phyloP scores from a whole-genome alignment of 2,329 filamentous ascomycete species.

The Paraphaeosphaeria sporulosa region DNA sequence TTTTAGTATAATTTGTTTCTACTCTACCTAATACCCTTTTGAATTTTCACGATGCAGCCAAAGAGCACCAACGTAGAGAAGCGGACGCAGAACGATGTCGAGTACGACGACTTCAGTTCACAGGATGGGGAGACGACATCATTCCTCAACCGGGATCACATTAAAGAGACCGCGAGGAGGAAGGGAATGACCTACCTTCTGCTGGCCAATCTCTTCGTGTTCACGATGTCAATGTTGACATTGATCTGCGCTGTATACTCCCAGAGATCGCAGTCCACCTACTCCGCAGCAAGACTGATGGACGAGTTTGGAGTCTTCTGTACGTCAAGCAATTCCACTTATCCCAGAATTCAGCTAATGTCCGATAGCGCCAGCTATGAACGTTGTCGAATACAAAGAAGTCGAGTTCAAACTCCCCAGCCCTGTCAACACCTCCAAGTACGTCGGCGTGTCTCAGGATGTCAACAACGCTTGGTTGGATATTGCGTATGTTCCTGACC shows the following conservation, averaged over 20 bases:
- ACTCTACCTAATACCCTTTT: conserved; percentile 22
- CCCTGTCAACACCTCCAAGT: conserved; percentile 48
- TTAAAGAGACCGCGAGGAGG: conserved; percentile 30
- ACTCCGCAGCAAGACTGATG: conserved; percentile 40
- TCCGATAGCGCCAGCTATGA: conserved; percentile 35
- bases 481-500: conserved; percentile 66
- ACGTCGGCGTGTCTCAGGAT: conserved; percentile 63
- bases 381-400: conserved; percentile 37
- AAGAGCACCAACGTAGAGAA: conserved; percentile 36
- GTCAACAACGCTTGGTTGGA: conserved; percentile 67
- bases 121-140: conserved; percentile 39
- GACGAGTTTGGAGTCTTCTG: conserved; percentile 42
- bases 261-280: conserved; percentile 33
- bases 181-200: conserved; percentile 40
- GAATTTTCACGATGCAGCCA: conserved; percentile 8
- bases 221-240: conserved; percentile 40
- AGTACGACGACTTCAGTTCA: conserved; percentile 22
- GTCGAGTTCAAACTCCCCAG: conserved; percentile 37
- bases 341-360: conserved; percentile 4
- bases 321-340: conserved; percentile 15
- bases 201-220: conserved; percentile 44
- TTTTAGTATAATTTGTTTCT: conserved; percentile 10
- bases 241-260: conserved; percentile 42
- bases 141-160: conserved; percentile 35
- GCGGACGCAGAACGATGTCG: conserved; percentile 7